Base-by-base conservation (phyloP, 192 early-diverging fungal species). In the Chytriomyces confervae region DNA sequence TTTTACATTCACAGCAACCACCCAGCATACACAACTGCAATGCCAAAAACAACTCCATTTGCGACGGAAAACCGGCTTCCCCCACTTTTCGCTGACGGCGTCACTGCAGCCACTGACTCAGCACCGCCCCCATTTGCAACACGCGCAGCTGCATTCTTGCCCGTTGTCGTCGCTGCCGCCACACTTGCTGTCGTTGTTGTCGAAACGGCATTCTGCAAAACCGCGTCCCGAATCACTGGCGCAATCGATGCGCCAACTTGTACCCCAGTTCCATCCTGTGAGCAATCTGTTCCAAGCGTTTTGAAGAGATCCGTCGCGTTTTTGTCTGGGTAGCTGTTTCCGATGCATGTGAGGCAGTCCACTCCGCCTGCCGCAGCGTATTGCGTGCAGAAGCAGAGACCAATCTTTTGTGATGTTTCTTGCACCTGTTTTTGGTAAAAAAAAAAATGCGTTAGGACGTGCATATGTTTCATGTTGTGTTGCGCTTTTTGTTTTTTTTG, bases 221-320 rank as follows among this genome's bases (percentile, higher is more conserved):
- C 72, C 18, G 66, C 65, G 24, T 51, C 65, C 8, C 53, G 24
- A 45, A 77, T 77, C 10, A 77, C 62, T 3, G 76, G 76, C 9
- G 27, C 53, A 69, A 77, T 77, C 51, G 44, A 11, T 8, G 11
- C n/a, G 5, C 53, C 76, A 27, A 67, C 76, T 7, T 23, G 16
- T 20, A 3, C 53, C 11, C 53, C 53, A 0, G 13, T 57, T 20
- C 13, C 53, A 20, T 57, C 53, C 2, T 57, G 13, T 13, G 29
- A 13, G 47, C 46, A 11, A 9, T 11, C 69, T 7, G 69, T 60
- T 20, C 49, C 53, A 24, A 71, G 69, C 13, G 13, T 57, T 16
- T 23, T 29, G 29, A 71, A 71, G 10, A 71, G n/a, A 10, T 8
- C 7, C 1, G 69, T 57, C 7, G 18, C 11, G 69, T 71, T 71